A percentile compares a stretch with the other conserved stretches of the same genome.
Evolutionary conservation across 768 basidiomycete species (phyloP).

Genomic region (Lentinula detonsa): DNA sequence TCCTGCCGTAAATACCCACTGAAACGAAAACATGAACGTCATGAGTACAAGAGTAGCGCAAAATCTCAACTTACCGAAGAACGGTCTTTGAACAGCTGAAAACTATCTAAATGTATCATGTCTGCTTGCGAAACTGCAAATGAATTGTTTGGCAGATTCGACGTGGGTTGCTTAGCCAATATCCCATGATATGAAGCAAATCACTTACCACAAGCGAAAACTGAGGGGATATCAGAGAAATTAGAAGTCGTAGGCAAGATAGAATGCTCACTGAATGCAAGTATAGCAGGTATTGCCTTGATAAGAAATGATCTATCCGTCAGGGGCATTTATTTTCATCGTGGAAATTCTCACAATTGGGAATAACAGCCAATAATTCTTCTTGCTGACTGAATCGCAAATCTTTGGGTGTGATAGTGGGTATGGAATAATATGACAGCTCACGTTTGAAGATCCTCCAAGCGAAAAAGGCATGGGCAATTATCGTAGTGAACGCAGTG

Average conservation of each 20-base stretch:
- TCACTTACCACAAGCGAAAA: not conserved
- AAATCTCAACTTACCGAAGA: not conserved
- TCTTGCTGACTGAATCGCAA: not conserved
- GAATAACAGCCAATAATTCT: not conserved
- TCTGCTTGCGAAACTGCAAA: not conserved
- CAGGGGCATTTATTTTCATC: no score
- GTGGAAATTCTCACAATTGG: not conserved
- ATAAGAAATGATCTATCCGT: not conserved
- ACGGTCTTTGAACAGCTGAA: not conserved
- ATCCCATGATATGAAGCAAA: not conserved
- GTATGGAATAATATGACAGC: not conserved
- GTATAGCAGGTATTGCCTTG: not conserved
- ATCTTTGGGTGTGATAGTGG: not conserved
- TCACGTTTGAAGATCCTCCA: not conserved
- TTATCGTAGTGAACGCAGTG: not conserved
- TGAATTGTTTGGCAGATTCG: no score
- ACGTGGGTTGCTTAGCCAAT: not conserved
- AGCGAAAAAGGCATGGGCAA: not conserved
- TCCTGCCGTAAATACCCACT: not conserved
- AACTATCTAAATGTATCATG: not conserved
- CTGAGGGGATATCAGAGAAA: not conserved
- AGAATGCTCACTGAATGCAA: not conserved
- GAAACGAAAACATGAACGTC: not conserved
- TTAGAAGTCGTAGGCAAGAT: no score
- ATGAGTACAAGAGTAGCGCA: not conserved